Evolutionary conservation across 345 rosid species (phyloP), one percentile per base, ranked within the genome.

Genomic region (Mercurialis annua): DNA sequence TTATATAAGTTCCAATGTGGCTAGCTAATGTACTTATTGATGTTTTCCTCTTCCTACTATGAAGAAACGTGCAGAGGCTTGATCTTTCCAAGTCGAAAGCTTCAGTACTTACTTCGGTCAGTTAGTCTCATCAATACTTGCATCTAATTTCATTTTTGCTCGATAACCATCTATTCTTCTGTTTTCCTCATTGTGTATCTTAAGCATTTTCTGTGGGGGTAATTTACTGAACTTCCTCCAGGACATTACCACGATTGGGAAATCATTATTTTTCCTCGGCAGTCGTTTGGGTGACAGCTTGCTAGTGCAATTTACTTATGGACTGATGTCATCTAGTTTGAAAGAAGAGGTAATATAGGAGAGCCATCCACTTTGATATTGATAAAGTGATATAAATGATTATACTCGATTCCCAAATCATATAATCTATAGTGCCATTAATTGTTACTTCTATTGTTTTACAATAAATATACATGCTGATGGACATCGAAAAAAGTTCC

Each of bases 231-330:
- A 69, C 54, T 71, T 80, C 48, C 52, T 81, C 73, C 78, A 94
- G 98, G 99, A 83, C 76, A 84, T 94, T 71, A 75, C 98, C 57
- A 83, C 84, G 46, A 76, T 94, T 27, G 99, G 98, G 65, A 85
- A 72, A 66, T 89, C 95, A 38, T 78, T 94, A 23, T 87, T 94
- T 83, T 89, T 94, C 74, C 77, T 94, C 66, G 96, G 87, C 68
- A 94, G 99, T 82, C 92, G 96, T 53, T 72, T 91, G 81, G 98
- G 99, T 47, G 98, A 94, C 83, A 94, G 99, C 86, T 80, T 89
- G 76, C 95, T 94, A 58, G 99, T 91, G 67, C 99, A 94, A 62
- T 91, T 80, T 77, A 82, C 87, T 48, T 71, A 83, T 78, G 86
- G 87, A 48, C 77, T 81, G 51, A 73, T 82, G 63, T 73, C 87